Evolutionary conservation across 1,139 yeast species (phyloP).

Genomic region (Debaryomyces coudertii): DNA sequence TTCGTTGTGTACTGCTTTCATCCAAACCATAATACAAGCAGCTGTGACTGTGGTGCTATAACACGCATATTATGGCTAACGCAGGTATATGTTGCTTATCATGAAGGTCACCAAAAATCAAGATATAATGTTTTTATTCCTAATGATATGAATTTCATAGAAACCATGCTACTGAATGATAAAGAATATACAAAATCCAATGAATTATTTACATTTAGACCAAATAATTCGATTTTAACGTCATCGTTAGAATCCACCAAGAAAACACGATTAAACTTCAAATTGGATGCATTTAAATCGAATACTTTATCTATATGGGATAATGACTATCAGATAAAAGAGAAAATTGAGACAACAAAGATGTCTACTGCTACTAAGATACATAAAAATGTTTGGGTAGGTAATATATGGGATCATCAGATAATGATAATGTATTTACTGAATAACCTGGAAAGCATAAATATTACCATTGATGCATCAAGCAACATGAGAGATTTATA

Average conservation of each 20-base stretch:
- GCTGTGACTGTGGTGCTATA: constrained; percentile 42
- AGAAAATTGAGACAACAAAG: constrained; percentile 75
- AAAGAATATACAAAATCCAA: background rate
- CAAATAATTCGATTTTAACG: constrained; percentile 6
- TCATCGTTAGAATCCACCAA: constrained; percentile 15
- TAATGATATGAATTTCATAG: constrained; percentile 1
- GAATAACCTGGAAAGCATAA: background rate
- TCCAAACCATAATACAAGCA: constrained; percentile 27
- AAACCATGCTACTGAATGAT: background rate
- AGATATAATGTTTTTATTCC: constrained; percentile 22
- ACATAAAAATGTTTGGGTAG: constrained; percentile 68
- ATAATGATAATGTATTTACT: constrained; percentile 33
- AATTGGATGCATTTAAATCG: constrained; percentile 29
- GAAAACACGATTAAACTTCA: constrained; percentile 23
- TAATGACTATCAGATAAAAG: constrained; percentile 69
- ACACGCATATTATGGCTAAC: constrained; percentile 59
- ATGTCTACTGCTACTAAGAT: constrained; percentile 81
- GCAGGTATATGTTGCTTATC: constrained; percentile 41
- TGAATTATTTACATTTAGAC: constrained; percentile 8
- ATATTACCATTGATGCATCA: constrained; percentile 17
- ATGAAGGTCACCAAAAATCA: constrained; percentile 11
- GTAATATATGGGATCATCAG: constrained; percentile 63
- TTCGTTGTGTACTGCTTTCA: constrained; percentile 62
- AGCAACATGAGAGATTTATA: constrained; percentile 36
- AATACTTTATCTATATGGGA: constrained; percentile 58